A percentile compares a stretch with the other conserved stretches of the same genome.
phyloP scores from a whole-genome alignment of 495 filamentous ascomycete genomes.

The Tetracladium setigerum region DNA sequence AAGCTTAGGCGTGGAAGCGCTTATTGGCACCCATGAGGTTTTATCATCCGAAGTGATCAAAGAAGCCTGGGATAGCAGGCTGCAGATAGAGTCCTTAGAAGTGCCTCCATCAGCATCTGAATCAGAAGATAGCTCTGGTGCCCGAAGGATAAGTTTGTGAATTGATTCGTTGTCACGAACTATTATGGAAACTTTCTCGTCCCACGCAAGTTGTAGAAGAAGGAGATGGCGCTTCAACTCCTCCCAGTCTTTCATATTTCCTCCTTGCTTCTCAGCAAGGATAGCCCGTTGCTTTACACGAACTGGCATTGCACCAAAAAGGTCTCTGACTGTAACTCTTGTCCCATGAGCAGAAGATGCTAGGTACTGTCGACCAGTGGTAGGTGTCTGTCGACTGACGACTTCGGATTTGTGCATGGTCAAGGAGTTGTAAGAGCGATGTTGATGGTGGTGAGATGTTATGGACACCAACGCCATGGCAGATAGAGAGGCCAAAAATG shows the following conservation, averaged over 20 bases:
- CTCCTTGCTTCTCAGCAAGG: constrained; percentile 30
- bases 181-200: constrained; percentile 32
- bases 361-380: constrained; percentile 52
- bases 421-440: constrained; percentile 61
- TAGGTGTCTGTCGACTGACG: constrained; percentile 59
- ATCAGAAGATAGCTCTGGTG: neutral
- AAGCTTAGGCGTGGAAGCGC: constrained; percentile 52
- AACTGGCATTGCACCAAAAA: constrained; percentile 95
- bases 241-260: constrained; percentile 53
- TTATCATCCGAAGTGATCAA: constrained; percentile 44
- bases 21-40: constrained; percentile 58
- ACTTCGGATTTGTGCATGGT: constrained; percentile 63
- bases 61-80: constrained; percentile 56
- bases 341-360: constrained; percentile 61
- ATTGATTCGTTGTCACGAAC: constrained; percentile 30
- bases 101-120: neutral
- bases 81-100: constrained; percentile 32
- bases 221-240: constrained; percentile 50
- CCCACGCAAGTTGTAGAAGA: constrained; percentile 62
- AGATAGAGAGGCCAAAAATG: constrained; percentile 71
- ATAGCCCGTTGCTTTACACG: constrained; percentile 75
- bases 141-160: constrained; percentile 10
- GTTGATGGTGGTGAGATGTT: constrained; percentile 60
- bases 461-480: constrained; percentile 72
- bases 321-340: constrained; percentile 67